These are phyloP conservation scores for Ilyonectria mors-panacis DNA, from an alignment of 2,329 filamentous ascomycete genomes.

Conservation along the genomic window DNA sequence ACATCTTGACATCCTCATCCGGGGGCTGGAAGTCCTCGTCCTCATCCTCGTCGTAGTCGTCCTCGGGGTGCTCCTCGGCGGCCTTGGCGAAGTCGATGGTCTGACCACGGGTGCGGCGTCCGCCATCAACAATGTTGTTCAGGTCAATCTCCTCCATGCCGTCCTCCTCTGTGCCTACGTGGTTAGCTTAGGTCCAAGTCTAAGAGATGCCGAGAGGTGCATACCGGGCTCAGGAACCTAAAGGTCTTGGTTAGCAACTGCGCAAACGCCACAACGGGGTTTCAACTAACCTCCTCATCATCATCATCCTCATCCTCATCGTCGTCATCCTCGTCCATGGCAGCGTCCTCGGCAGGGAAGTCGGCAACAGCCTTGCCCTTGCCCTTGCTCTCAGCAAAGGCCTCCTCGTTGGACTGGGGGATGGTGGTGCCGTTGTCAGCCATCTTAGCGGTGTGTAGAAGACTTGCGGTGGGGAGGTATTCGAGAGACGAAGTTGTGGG, in stretches of 20 bases:
- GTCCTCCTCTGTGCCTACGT: constrained; percentile 75
- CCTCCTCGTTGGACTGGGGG: constrained; percentile 58
- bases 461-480: constrained; percentile 7
- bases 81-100: constrained; percentile 95
- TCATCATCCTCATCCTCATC: constrained; percentile 77
- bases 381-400: constrained; percentile 77
- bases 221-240: constrained; percentile 51
- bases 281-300: constrained; percentile 49
- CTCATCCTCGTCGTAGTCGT: constrained; percentile 86
- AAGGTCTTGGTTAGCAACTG: constrained; percentile 43
- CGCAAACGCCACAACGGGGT: neutral
- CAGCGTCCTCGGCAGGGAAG: constrained; percentile 67
- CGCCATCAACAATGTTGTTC: constrained; percentile 85
- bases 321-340: constrained; percentile 83
- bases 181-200: constrained; percentile 47
- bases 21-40: constrained; percentile 78
- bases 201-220: constrained; percentile 21
- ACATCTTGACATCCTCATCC: constrained; percentile 80
- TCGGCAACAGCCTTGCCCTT: constrained; percentile 83
- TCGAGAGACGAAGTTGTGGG: constrained; percentile 17
- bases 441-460: constrained; percentile 54
- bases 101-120: constrained; percentile 90
- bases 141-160: constrained; percentile 93
- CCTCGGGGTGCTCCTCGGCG: constrained; percentile 80
- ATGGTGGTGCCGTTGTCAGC: constrained; percentile 66